Evolutionary conservation across 1,284 basidiomycete species (phyloP), one percentile per base, ranked within the genome.

Genomic region (Anthracocystis panici-leucophaei): DNA sequence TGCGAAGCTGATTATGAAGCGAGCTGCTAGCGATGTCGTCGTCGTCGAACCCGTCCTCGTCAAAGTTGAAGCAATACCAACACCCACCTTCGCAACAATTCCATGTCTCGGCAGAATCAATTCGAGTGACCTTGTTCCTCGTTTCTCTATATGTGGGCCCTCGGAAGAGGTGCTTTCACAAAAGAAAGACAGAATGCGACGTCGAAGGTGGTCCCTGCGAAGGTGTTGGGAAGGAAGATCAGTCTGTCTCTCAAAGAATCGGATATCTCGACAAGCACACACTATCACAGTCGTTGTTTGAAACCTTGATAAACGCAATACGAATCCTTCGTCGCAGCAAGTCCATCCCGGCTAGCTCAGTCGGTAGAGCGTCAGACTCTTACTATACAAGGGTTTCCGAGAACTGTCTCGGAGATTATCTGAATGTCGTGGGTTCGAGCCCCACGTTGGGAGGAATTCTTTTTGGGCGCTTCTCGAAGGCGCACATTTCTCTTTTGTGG

Each of bases 301-400:
- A 7, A 41, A 1, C 33, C 12, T 10, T 5, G 45, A 51, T 56
- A 20, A 29, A 56, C n/a, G n/a, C 48, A 58, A 45, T 20, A 0
- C 6, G n/a, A 2, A 10, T 20, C 0, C 0, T 6, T 1, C 6
- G 5, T 1, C 0, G 12, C 35, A 53, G 31, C 23, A 41, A 45
- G 0, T 57, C 65, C 45, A 67, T 82, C 82, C 82, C 82, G 82
- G 82, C 82, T 84, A 84, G 82, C 82, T 84, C 82, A 84, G 82
- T 83, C 78, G 82, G 82, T 83, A 83, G 82, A 84, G 82, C 82
- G 82, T 82, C 79, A 81, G 82, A 84, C 82, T 83, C 82, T 84
- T 84, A 84, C 23, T 53, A 25, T 23, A 41, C 57, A 64, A 70
- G 58, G 50, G 58, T 57, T 61, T 70, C 63, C 66, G 60, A 74